Conservation (phyloP, 2,329 filamentous ascomycete species). For the Cordyceps cateniannulata region DNA sequence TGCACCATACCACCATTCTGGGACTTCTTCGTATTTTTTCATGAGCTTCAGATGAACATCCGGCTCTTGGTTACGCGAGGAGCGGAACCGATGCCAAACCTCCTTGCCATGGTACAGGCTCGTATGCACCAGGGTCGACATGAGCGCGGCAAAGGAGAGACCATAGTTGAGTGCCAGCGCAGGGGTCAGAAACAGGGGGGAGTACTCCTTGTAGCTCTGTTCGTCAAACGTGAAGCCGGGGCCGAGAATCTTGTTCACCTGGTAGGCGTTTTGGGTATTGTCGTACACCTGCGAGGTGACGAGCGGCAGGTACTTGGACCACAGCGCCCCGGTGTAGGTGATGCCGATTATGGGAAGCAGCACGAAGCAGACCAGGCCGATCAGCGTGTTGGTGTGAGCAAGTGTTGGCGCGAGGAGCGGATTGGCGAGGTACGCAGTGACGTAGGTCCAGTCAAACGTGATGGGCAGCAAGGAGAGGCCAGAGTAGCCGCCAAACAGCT, state of each 20-base stretch:
- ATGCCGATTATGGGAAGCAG: conserved; percentile 39
- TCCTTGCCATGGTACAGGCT: conserved; percentile 34
- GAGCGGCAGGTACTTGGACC: conserved; percentile 48
- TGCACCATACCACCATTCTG: conserved; percentile 33
- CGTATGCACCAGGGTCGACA: conserved; percentile 33
- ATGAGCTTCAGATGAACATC: conserved; percentile 32
- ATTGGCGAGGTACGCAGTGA: conserved; percentile 35
- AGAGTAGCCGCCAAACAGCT: conserved; percentile 48
- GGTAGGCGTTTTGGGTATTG: conserved; percentile 46
- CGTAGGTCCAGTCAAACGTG: conserved; percentile 40
- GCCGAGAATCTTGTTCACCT: conserved; percentile 44
- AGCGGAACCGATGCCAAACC: conserved; percentile 37
- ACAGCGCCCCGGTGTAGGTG: conserved; percentile 37
- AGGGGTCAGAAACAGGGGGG: conserved; percentile 45
- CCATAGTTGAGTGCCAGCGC: conserved; percentile 36
- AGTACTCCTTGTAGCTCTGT: conserved; percentile 44
- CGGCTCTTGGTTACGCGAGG: conserved; percentile 34
- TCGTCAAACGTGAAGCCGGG: conserved; percentile 40
- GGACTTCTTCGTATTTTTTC: conserved; percentile 28
- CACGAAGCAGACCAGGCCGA: conserved; percentile 36
- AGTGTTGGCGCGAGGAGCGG: conserved; percentile 35
- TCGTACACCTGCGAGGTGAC: conserved; percentile 48
- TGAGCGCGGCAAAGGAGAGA: conserved; percentile 42
- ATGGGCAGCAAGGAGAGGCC: conserved; percentile 48
- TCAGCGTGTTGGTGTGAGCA: conserved; percentile 40